Base-by-base conservation (phyloP, 1,284 basidiomycete species). In the Trametes polyzona region DNA sequence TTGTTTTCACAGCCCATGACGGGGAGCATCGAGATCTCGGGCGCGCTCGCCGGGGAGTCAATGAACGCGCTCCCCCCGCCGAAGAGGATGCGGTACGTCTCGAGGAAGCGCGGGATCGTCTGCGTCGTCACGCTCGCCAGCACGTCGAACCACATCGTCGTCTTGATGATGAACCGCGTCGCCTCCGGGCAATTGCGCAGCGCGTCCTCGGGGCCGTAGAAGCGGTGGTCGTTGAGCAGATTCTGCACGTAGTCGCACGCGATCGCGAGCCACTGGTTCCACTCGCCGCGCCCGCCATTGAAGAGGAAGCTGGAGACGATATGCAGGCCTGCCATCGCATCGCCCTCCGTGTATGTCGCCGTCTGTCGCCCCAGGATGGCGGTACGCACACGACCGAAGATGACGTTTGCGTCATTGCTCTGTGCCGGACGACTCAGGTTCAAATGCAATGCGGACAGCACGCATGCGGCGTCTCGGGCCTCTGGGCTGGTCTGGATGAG, bases 1-100 rank as follows among this genome's bases (percentile, higher is more conserved):
- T 76, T 74, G 73, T 90, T 90, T 65, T 90, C 88, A 76, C 90
- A 92, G n/a, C 92, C 91, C 90, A 93, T 93, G 9, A 90, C 81
- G 37, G 80, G 77, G 71, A 91, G 78, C 90, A 92, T 92, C 24
- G 83, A 78, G 47, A 86, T 70, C 71, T 78, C 67, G 55, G 75
- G 68, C 37, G 58, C 51, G 26, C 52, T 47, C 52, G 48, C 42
- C 47, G 47, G 40, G 30, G 61, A 58, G 51, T 73, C 72, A 55
- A 73, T 68, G 51, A 81, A 74, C 53, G 75, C 73, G 39, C 74
- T 73, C n/a, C 64, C 57, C 14, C 80, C 79, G 16, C 69, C 70
- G 69, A 87, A 90, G 40, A 93, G 74, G 12, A 73, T 70, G 30
- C 81, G 76, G 66, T 91, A 87, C 30, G 80, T 75, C 0, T 69